Evolutionary conservation across 768 basidiomycete genomes (phyloP).

Genomic region (Termitomyces sp.): DNA sequence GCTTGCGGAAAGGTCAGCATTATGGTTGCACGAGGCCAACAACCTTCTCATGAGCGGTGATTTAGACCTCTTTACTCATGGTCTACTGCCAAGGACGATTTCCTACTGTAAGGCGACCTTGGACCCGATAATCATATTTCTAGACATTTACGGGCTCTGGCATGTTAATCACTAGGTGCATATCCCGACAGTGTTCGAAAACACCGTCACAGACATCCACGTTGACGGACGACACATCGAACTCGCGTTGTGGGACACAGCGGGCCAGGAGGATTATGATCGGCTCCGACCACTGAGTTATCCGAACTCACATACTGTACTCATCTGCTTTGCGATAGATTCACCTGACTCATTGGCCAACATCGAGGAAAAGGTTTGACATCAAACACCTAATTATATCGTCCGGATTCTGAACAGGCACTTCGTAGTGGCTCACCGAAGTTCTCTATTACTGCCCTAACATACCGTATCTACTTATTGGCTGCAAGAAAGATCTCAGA

Average conservation of each 20-base stretch:
- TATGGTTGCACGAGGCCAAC: background rate
- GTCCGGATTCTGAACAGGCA: background rate
- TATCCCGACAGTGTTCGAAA: constrained; percentile 99
- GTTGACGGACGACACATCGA: constrained; percentile 98
- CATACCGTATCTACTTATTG: constrained; percentile 93
- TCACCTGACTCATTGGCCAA: constrained; percentile 97
- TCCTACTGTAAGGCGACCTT: background rate
- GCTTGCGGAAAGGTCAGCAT: constrained; percentile 82
- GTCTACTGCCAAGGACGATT: constrained; percentile 6
- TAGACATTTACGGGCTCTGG: background rate
- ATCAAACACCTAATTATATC: background rate
- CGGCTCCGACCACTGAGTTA: constrained; percentile 96
- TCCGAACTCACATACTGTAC: constrained; percentile 99
- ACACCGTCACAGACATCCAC: constrained; percentile 98
- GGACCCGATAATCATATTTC: background rate
- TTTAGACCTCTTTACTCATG: constrained; percentile 5
- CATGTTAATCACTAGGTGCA: constrained; percentile 62
- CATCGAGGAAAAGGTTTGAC: constrained; percentile 92
- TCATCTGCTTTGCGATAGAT: constrained; percentile 98
- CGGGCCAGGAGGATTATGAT: constrained; percentile 99
- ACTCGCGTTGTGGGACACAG: constrained; percentile 98
- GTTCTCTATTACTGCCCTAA: constrained; percentile 95
- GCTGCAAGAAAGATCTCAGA: constrained; percentile 98
- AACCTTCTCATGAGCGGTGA: background rate
- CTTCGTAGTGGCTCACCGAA: constrained; percentile 92